Conservation (phyloP, 1,284 basidiomycete genomes). For the Marasmius oreades region DNA sequence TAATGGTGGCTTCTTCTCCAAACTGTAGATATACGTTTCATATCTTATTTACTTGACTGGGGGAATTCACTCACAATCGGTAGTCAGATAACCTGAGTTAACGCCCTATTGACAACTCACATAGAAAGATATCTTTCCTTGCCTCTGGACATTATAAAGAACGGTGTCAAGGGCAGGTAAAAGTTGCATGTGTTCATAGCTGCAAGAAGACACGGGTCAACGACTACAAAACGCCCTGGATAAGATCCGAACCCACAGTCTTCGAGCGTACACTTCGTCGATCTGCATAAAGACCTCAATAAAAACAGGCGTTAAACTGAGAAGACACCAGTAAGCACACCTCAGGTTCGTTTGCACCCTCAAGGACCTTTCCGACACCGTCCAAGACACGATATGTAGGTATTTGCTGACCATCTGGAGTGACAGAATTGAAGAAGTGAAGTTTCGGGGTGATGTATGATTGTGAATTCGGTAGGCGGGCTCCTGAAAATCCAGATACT, state of each 20-base stretch:
- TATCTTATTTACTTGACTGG: constrained; percentile 3
- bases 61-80: constrained; percentile 36
- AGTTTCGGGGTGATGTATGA: constrained; percentile 67
- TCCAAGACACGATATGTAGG: constrained; percentile 84
- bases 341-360: constrained; percentile 73
- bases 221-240: background rate
- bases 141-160: constrained; percentile 88
- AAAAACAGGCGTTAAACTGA: background rate
- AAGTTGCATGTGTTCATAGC: constrained; percentile 81
- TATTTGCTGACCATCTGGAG: constrained; percentile 55
- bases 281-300: constrained; percentile 42
- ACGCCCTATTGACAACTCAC: constrained; percentile 41
- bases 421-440: constrained; percentile 76
- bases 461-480: constrained; percentile 55
- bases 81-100: constrained; percentile 14
- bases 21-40: constrained; percentile 43
- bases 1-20: constrained; percentile 90
- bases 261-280: constrained; percentile 67
- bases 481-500: constrained; percentile 16
- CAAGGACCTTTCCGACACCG: constrained; percentile 67
- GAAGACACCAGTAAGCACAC: constrained; percentile 32
- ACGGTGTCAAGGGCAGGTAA: constrained; percentile 86
- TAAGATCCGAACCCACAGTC: constrained; percentile 42
- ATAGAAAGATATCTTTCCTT: constrained; percentile 94
- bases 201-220: constrained; percentile 21